Evolutionary conservation across 768 basidiomycete genomes (phyloP).

Genomic region (Leccinum subtestaceum): DNA sequence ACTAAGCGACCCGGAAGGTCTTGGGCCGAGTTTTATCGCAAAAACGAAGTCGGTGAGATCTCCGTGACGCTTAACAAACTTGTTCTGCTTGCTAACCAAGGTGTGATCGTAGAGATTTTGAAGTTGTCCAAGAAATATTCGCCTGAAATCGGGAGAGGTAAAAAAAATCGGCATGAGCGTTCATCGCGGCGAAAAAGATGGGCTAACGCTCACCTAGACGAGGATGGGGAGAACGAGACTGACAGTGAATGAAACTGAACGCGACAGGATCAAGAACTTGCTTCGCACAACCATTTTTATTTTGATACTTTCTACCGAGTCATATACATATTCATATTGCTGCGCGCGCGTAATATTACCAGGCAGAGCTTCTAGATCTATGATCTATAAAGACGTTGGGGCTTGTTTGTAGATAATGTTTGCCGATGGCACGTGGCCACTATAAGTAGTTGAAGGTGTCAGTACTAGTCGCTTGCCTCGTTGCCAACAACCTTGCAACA

Average conservation of each 20-base stretch:
- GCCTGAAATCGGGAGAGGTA: constrained; percentile 7
- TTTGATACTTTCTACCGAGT: not conserved
- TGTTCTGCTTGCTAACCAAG: constrained; percentile 7
- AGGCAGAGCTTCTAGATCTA: not conserved
- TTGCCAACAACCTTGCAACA: constrained; percentile 16
- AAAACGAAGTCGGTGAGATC: constrained; percentile 46
- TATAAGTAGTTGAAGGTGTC: constrained; percentile 27
- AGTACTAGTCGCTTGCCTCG: not conserved
- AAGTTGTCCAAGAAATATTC: constrained; percentile 29
- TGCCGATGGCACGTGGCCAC: constrained; percentile 26
- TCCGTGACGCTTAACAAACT: not conserved
- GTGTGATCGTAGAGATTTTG: constrained; percentile 18
- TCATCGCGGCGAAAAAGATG: constrained; percentile 23
- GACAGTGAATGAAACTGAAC: constrained; percentile 15
- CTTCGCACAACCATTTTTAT: not conserved
- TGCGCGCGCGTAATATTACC: constrained; percentile 9
- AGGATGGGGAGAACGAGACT: constrained; percentile 22
- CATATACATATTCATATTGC: constrained; percentile 1
- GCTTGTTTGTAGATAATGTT: constrained; percentile 8
- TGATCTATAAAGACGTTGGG: constrained; percentile 1
- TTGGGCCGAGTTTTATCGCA: constrained; percentile 61
- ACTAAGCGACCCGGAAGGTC: constrained; percentile 47
- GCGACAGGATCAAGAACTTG: not conserved
- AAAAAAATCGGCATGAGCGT: constrained; percentile 19
- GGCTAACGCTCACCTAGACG: constrained; percentile 8